Evolutionary conservation across 2,329 filamentous ascomycete genomes (phyloP).

Genomic region (Colletotrichum destructivum): DNA sequence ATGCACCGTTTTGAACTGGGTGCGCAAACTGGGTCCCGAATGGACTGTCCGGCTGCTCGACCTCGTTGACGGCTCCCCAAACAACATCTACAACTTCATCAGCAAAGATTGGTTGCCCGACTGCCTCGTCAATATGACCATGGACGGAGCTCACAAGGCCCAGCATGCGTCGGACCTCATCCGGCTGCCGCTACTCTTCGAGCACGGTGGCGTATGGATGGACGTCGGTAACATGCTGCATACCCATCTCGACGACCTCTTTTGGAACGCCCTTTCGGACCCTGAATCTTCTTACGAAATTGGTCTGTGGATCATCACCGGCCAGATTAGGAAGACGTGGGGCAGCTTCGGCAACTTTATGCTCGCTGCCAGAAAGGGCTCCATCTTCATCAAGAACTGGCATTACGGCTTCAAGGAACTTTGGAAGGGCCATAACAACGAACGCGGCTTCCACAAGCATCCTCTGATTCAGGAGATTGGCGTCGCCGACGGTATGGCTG

Average conservation of each 20-base stretch:
- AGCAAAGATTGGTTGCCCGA: not conserved
- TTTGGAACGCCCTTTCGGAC: slow-evolving; percentile 51
- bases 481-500: not conserved
- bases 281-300: not conserved
- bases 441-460: not conserved
- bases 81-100: not conserved
- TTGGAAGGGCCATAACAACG: not conserved
- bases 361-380: not conserved
- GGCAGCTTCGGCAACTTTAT: not conserved
- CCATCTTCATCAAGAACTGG: not conserved
- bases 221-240: slow-evolving; percentile 55
- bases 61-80: not conserved
- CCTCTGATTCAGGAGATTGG: not conserved
- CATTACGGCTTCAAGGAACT: not conserved
- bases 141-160: slow-evolving; percentile 42
- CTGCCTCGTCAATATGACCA: not conserved
- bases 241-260: slow-evolving; percentile 51
- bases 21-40: not conserved
- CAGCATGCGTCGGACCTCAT: slow-evolving; percentile 61
- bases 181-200: slow-evolving; percentile 54
- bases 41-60: not conserved
- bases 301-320: not conserved
- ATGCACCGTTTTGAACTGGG: not conserved
- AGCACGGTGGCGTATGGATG: slow-evolving; percentile 56
- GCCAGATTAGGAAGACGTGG: not conserved